phyloP scores from a whole-genome alignment of 805 yeast genomes.

The Ogataea salicorniae region DNA sequence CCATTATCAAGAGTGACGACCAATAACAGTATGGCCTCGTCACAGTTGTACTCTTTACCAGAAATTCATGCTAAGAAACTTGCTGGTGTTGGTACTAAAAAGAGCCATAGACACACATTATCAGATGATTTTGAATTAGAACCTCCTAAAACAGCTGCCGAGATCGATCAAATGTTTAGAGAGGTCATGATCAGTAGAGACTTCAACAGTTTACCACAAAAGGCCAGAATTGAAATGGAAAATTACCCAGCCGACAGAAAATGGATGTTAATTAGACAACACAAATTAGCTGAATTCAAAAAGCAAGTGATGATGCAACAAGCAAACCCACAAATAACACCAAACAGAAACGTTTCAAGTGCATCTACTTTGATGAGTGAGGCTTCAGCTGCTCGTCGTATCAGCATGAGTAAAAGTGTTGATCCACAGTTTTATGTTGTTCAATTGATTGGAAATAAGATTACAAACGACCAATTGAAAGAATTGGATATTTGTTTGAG shows the following conservation, averaged over 20 bases:
- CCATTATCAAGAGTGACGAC: conserved; percentile 26
- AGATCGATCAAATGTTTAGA: conserved; percentile 67
- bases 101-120: conserved; percentile 32
- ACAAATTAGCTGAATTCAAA: conserved; percentile 70
- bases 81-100: conserved; percentile 20
- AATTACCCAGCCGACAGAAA: conserved; percentile 72
- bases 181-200: conserved; percentile 83
- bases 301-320: conserved; percentile 31
- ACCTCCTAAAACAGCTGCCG: conserved; percentile 60
- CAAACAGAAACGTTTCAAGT: conserved; percentile 10
- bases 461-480: conserved; percentile 65
- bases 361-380: conserved; percentile 11
- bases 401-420: conserved; percentile 15
- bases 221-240: conserved; percentile 72
- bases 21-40: conserved; percentile 17
- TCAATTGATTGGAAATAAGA: conserved; percentile 61
- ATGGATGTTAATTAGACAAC: conserved; percentile 89
- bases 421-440: conserved; percentile 77
- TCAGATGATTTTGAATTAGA: conserved; percentile 46
- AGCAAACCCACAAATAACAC: conserved; percentile 6
- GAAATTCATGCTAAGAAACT: conserved; percentile 27
- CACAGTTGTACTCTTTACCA: conserved; percentile 20
- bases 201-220: conserved; percentile 54
- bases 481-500: conserved; percentile 88
- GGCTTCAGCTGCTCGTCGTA: not conserved